Conservation (phyloP, 192 early-diverging fungal species). For the Coemansia sp. region DNA sequence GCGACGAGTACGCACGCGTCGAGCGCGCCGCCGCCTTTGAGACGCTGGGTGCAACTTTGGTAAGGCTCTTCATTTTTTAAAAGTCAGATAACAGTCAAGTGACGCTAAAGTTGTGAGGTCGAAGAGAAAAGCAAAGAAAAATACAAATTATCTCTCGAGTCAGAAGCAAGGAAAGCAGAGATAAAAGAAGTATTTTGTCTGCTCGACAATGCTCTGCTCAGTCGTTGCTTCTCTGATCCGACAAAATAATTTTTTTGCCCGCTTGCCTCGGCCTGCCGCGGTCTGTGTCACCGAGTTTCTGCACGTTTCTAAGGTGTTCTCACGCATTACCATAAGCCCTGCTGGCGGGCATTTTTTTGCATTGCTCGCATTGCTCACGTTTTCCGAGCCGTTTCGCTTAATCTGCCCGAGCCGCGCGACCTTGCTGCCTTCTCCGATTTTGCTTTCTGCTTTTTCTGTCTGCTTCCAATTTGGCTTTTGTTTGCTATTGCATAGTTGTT, state of each 20-base stretch:
- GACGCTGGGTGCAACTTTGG: conserved; percentile 49
- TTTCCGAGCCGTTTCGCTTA: background rate
- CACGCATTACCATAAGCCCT: conserved; percentile 30
- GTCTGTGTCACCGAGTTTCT: conserved; percentile 6
- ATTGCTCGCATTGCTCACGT: background rate
- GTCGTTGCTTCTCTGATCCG: too few relatives aligned
- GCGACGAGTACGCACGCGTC: conserved; percentile 68
- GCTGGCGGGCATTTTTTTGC: background rate
- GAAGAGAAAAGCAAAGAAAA: background rate
- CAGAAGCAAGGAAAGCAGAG: background rate
- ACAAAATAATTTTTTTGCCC: background rate
- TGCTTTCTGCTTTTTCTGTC: background rate
- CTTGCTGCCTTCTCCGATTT: background rate
- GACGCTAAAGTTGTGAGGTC: background rate
- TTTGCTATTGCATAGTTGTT: background rate
- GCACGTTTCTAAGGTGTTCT: conserved; percentile 19
- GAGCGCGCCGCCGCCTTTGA: conserved; percentile 33
- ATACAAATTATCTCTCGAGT: background rate
- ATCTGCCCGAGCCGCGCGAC: background rate
- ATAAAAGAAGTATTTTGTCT: too few relatives aligned
- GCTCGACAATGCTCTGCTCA: too few relatives aligned
- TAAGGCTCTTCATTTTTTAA: conserved; percentile 42
- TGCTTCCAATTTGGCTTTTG: background rate
- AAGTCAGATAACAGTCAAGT: background rate
- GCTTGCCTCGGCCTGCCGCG: background rate